Conservation (phyloP, 345 rosid genomes). For the Excoecaria agallocha region DNA sequence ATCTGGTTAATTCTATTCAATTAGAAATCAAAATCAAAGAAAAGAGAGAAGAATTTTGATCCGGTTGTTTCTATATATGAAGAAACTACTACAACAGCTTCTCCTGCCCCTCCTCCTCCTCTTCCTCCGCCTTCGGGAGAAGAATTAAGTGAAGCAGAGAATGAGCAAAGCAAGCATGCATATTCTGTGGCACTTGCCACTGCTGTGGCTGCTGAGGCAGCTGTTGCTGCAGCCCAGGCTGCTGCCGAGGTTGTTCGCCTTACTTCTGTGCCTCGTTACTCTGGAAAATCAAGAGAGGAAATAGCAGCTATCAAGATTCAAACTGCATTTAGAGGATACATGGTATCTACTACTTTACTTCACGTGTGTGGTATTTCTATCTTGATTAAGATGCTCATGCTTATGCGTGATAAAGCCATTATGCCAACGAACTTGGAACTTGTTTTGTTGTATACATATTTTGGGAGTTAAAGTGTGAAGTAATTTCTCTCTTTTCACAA, state of each 20-base stretch:
- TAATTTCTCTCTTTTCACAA: no score
- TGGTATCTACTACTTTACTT: conserved; percentile 44
- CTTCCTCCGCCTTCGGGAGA: conserved; percentile 29
- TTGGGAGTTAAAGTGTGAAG: no score
- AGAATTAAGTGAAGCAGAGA: conserved; percentile 46
- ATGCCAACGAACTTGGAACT: no score
- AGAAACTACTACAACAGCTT: conserved; percentile 6
- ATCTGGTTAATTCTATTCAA: conserved; percentile 9
- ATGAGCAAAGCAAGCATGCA: conserved; percentile 40
- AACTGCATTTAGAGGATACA: conserved; percentile 76
- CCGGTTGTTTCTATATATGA: conserved; percentile 17
- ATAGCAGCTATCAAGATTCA: conserved; percentile 87
- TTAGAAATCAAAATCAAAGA: conserved; percentile 56
- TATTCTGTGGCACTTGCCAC: conserved; percentile 35
- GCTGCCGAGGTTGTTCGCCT: conserved; percentile 48
- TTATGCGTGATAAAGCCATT: neutral
- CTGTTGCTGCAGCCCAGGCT: conserved; percentile 36
- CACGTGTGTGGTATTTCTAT: neutral
- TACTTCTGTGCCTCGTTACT: conserved; percentile 30
- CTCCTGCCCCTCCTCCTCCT: conserved; percentile 42
- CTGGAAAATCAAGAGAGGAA: conserved; percentile 72
- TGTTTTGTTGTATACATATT: no score
- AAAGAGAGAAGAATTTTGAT: conserved; percentile 34
- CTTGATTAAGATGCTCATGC: neutral
- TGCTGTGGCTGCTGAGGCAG: conserved; percentile 57